These are phyloP conservation scores for Rhododendron griersonianum DNA, from an alignment of 148 eudicot genomes.

Conservation along the genomic window DNA sequence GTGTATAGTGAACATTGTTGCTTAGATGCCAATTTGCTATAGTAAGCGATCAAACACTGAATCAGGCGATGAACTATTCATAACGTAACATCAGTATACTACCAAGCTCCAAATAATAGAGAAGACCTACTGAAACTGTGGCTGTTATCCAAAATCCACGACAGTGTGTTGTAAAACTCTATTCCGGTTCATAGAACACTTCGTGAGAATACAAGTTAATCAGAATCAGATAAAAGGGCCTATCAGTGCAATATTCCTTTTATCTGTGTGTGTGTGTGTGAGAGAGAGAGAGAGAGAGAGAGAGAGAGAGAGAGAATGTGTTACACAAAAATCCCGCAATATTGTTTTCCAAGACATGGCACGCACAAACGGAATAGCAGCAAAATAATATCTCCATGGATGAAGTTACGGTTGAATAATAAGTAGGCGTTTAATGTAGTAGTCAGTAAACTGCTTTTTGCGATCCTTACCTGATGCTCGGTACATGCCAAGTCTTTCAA, in stretches of 20 bases:
- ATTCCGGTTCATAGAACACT: not conserved
- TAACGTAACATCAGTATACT: not conserved
- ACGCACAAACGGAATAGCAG: not conserved
- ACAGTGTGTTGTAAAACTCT: not conserved
- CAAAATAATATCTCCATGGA: not conserved
- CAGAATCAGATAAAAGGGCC: not conserved
- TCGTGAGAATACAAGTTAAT: not conserved
- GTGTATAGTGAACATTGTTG: not conserved
- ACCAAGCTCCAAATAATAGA: not conserved
- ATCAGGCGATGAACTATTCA: not conserved
- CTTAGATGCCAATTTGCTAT: not conserved
- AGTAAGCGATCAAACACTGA: not conserved
- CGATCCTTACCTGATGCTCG: slow-evolving; percentile 63
- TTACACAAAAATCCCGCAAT: too few relatives aligned
- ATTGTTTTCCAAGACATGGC: too few relatives aligned
- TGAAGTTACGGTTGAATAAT: not conserved
- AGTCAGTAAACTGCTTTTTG: not conserved
- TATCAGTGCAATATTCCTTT: not conserved
- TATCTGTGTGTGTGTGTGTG: not conserved
- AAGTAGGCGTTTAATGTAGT: not conserved
- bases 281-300: not conserved
- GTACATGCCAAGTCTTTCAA: slow-evolving; percentile 83
- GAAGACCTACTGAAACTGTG: not conserved
- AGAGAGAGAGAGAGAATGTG: not conserved
- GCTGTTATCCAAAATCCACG: not conserved